Conservation (phyloP, 2,329 filamentous ascomycete genomes). For the Alternaria sp. region DNA sequence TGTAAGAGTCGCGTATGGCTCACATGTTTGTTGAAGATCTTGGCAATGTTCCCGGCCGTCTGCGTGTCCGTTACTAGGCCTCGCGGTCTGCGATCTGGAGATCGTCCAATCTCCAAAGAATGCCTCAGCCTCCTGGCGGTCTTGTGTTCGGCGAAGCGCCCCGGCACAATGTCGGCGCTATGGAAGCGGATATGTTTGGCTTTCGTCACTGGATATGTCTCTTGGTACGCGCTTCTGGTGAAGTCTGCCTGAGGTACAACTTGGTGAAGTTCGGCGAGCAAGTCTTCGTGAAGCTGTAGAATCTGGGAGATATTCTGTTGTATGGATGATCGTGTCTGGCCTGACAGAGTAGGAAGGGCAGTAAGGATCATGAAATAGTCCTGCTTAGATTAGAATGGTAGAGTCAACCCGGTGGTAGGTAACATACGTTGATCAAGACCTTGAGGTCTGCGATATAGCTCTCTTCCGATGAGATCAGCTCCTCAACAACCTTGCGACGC, state of each 20-base stretch:
- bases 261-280: slow-evolving; percentile 75
- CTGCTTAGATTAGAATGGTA: slow-evolving; percentile 24
- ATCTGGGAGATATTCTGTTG: slow-evolving; percentile 81
- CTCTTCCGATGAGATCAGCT: slow-evolving; percentile 85
- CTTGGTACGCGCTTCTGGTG: slow-evolving; percentile 45
- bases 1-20: slow-evolving; percentile 13
- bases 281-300: slow-evolving; percentile 79
- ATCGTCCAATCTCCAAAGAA: slow-evolving; percentile 55
- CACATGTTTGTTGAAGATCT: slow-evolving; percentile 61
- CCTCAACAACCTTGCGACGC: slow-evolving; percentile 80
- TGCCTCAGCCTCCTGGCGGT: slow-evolving; percentile 47
- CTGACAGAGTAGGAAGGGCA: slow-evolving; percentile 70
- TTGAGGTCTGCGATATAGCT: slow-evolving; percentile 87
- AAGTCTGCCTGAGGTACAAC: slow-evolving; percentile 70
- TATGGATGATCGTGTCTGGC: slow-evolving; percentile 72
- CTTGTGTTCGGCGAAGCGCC: slow-evolving; percentile 44
- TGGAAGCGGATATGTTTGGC: slow-evolving; percentile 56
- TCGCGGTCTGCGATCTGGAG: slow-evolving; percentile 45
- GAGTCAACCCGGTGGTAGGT: background rate
- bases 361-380: slow-evolving; percentile 66
- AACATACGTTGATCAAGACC: slow-evolving; percentile 79
- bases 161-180: slow-evolving; percentile 55
- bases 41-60: slow-evolving; percentile 61
- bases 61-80: slow-evolving; percentile 57
- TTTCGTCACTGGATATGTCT: slow-evolving; percentile 40